Evolutionary conservation across 345 rosid species (phyloP).

Genomic region (Syzygium jambos): DNA sequence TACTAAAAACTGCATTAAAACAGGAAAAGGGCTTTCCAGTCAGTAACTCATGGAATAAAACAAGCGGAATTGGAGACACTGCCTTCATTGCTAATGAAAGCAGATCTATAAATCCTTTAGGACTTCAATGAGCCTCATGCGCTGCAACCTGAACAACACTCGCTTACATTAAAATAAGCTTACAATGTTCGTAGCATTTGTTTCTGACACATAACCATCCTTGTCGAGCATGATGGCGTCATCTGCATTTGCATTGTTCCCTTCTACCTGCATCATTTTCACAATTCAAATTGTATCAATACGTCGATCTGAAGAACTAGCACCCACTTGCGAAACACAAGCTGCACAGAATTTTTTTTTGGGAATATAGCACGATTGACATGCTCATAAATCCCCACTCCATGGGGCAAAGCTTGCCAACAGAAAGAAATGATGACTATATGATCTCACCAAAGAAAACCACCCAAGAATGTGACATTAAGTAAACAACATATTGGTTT

Average conservation of each 20-base stretch:
- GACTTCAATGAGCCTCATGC: not conserved
- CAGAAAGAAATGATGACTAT: not conserved
- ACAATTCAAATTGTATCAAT: not conserved
- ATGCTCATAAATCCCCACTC: not conserved
- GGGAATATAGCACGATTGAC: not conserved
- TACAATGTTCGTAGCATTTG: conserved; percentile 92
- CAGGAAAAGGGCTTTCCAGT: not conserved
- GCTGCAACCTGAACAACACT: not conserved
- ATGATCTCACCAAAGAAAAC: not conserved
- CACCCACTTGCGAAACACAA: not conserved
- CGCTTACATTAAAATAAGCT: conserved; percentile 13
- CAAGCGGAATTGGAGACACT: not conserved
- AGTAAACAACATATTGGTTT: not conserved
- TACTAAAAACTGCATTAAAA: conserved; percentile 53
- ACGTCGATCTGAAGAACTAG: not conserved
- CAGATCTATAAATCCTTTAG: not conserved
- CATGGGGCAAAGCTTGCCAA: not conserved
- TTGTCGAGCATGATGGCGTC: conserved; percentile 95
- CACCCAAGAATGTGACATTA: not conserved
- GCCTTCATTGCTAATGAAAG: not conserved
- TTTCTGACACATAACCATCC: conserved; percentile 87
- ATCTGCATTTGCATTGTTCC: conserved; percentile 59
- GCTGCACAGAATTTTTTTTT: not conserved
- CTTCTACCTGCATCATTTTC: conserved; percentile 53
- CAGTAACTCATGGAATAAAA: not conserved